These are phyloP conservation scores for Fusarium sp. DNA, from an alignment of 2,329 filamentous ascomycete species.

Conservation along the genomic window DNA sequence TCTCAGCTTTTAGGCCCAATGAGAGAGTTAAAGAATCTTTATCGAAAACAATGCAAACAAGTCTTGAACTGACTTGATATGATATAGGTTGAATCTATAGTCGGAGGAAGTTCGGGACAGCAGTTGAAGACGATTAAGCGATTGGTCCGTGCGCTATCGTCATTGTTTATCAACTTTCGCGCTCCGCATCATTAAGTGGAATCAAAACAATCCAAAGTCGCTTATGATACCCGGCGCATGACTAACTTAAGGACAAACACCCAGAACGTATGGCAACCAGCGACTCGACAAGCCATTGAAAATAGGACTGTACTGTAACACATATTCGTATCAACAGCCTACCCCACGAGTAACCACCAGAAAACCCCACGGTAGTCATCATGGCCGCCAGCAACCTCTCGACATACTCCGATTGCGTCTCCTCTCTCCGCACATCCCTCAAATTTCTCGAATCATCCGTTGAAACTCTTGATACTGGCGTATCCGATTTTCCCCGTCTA, in stretches of 20 bases:
- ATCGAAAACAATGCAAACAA: neutral
- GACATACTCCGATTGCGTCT: constrained; percentile 67
- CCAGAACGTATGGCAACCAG: too few relatives aligned
- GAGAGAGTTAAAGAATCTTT: neutral
- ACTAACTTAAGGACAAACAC: neutral
- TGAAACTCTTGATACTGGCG: constrained; percentile 63
- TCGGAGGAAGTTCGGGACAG: constrained; percentile 17
- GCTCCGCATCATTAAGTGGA: neutral
- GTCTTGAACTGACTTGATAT: neutral
- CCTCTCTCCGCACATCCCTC: constrained; percentile 68
- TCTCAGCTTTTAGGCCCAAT: fast-evolving
- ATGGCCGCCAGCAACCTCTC: constrained; percentile 43
- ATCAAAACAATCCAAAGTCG: constrained; percentile 7
- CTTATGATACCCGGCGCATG: neutral
- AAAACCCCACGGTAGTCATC: constrained; percentile 15
- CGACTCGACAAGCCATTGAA: too few relatives aligned
- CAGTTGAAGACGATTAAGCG: neutral
- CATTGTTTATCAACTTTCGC: constrained; percentile 19
- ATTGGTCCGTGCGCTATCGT: constrained; percentile 18
- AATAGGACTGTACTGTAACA: neutral
- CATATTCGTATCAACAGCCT: neutral
- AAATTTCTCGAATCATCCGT: constrained; percentile 70
- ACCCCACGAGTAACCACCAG: constrained; percentile 19
- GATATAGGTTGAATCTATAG: neutral
- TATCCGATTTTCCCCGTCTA: constrained; percentile 67